Evolutionary conservation across 2,329 filamentous ascomycete species (phyloP).

Genomic region (Ceratocystis lukuohia): DNA sequence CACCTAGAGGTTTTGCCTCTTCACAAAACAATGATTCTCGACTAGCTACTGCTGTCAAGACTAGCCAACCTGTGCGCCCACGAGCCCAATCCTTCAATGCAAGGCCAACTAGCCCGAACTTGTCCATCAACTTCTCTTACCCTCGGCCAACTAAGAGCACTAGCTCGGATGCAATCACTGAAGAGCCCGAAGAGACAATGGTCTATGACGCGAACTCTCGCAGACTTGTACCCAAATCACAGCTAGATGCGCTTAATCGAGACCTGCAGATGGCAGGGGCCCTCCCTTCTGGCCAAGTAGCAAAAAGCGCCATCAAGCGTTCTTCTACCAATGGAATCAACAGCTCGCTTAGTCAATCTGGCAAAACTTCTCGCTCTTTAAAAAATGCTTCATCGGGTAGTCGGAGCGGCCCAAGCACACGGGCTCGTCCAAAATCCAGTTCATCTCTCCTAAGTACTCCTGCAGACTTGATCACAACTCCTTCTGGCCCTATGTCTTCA

Average conservation of each 20-base stretch:
- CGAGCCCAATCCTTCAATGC: slow-evolving; percentile 31
- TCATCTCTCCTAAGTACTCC: background rate
- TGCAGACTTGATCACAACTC: background rate
- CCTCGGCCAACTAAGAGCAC: slow-evolving; percentile 33
- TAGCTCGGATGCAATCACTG: slow-evolving; percentile 30
- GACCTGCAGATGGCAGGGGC: slow-evolving; percentile 18
- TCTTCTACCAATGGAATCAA: background rate
- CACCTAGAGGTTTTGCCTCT: slow-evolving; percentile 35
- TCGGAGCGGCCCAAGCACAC: background rate
- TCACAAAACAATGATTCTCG: slow-evolving; percentile 32
- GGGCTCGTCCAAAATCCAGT: slow-evolving; percentile 12
- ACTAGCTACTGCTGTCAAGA: slow-evolving; percentile 2
- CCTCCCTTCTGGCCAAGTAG: slow-evolving; percentile 32
- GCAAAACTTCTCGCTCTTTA: background rate
- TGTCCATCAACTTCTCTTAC: slow-evolving; percentile 48
- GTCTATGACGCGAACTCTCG: slow-evolving; percentile 55
- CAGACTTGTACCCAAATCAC: slow-evolving; percentile 40
- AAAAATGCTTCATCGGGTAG: background rate
- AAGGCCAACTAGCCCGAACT: slow-evolving; percentile 35
- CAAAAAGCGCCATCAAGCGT: slow-evolving; percentile 26
- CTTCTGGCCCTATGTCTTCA: background rate
- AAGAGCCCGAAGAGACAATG: slow-evolving; percentile 31
- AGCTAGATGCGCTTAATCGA: slow-evolving; percentile 15
- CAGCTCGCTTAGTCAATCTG: background rate
- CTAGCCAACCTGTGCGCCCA: slow-evolving; percentile 28